Percentiles rank a stretch among this genome's conserved stretches.
Evolutionary conservation across 176 grass and related monocot genomes (phyloP).

Genomic region (Triticum dicoccoides): DNA sequence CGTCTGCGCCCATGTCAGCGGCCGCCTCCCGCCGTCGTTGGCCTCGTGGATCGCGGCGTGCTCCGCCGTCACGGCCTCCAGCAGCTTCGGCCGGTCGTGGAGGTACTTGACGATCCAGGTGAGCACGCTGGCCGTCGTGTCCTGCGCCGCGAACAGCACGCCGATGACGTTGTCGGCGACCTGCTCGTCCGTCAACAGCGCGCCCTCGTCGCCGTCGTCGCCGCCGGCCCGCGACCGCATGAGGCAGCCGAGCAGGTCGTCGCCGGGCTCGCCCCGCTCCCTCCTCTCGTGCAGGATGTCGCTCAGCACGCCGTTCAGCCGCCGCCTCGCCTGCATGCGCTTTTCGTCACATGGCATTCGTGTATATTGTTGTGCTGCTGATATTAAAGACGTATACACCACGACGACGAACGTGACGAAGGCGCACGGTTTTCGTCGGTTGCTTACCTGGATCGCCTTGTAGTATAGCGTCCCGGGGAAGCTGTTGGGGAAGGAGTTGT

Average conservation of each 20-base stretch:
- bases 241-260: constrained; percentile 72
- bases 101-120: constrained; percentile 97
- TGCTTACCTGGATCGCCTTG: constrained; percentile 78
- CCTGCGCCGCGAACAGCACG: constrained; percentile 93
- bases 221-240: constrained; percentile 56
- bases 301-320: constrained; percentile 52
- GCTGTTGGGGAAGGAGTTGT: constrained; percentile 89
- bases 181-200: constrained; percentile 65
- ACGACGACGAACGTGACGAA: not conserved
- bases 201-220: constrained; percentile 24
- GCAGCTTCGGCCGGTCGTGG: constrained; percentile 69
- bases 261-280: constrained; percentile 25
- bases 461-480: constrained; percentile 65
- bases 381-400: not conserved
- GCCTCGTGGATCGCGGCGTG: constrained; percentile 61
- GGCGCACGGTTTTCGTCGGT: not conserved
- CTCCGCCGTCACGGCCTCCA: constrained; percentile 63
- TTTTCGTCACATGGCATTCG: not conserved
- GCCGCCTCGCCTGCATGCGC: constrained; percentile 57
- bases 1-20: constrained; percentile 74
- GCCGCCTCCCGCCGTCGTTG: constrained; percentile 52
- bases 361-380: not conserved
- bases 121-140: constrained; percentile 94
- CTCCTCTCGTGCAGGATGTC: constrained; percentile 78
- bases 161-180: constrained; percentile 93